These are phyloP conservation scores for Candida glucosophila DNA, from an alignment of 1,139 yeast species.

Conservation along the genomic window DNA sequence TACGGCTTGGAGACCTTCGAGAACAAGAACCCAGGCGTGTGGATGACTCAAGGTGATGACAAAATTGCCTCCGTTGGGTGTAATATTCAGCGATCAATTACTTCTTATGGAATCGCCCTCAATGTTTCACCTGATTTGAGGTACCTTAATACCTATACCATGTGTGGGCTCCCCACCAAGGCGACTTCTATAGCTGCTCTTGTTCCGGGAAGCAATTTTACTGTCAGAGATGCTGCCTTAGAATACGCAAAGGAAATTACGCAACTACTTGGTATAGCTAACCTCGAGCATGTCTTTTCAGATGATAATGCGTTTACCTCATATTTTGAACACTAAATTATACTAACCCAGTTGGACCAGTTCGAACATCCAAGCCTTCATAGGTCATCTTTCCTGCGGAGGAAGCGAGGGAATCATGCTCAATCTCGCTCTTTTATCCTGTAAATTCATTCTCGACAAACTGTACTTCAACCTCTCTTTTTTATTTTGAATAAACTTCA, in stretches of 20 bases:
- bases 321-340: too few species aligned
- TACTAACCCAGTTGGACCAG: too few species aligned
- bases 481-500: conserved; percentile 26
- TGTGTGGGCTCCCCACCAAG: conserved; percentile 72
- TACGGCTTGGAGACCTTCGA: conserved; percentile 37
- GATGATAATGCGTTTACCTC: too few species aligned
- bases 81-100: conserved; percentile 73
- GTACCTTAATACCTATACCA: conserved; percentile 61
- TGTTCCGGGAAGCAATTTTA: conserved; percentile 12
- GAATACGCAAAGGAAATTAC: conserved; percentile 48
- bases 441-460: conserved; percentile 15
- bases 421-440: conserved; percentile 12
- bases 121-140: conserved; percentile 69
- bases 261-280: conserved; percentile 32
- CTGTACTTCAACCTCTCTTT: conserved; percentile 31
- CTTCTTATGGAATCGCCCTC: conserved; percentile 84
- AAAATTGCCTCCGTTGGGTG: conserved; percentile 91
- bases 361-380: too few species aligned
- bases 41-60: conserved; percentile 42
- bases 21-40: conserved; percentile 79
- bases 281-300: conserved; percentile 37
- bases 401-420: conserved; percentile 12
- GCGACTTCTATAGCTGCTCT: conserved; percentile 28
- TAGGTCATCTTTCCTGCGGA: conserved; percentile 5
- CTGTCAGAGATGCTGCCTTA: conserved; percentile 38